Conservation (phyloP, 768 basidiomycete species). For the Leccinum imitatum region DNA sequence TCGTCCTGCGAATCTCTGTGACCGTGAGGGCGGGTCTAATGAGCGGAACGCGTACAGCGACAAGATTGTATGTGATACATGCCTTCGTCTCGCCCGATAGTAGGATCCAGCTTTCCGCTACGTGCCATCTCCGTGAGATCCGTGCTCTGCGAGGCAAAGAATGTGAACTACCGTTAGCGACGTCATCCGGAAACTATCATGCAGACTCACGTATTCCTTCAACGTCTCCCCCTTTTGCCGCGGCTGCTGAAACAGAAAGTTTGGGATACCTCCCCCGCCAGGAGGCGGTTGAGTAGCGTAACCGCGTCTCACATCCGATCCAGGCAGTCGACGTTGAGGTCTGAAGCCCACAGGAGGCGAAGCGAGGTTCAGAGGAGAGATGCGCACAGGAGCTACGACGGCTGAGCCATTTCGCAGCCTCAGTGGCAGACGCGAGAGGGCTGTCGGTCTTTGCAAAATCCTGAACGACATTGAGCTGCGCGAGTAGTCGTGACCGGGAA, state of each 20-base stretch:
- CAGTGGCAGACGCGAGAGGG: constrained; percentile 17
- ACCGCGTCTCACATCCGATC: constrained; percentile 21
- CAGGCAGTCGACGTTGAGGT: neutral
- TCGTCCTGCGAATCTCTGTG: constrained; percentile 81
- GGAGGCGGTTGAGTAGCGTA: constrained; percentile 52
- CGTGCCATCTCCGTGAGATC: constrained; percentile 84
- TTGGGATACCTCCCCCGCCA: constrained; percentile 48
- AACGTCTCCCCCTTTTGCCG: constrained; percentile 81
- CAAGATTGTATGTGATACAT: neutral
- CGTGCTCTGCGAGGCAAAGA: constrained; percentile 50
- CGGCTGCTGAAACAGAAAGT: constrained; percentile 55
- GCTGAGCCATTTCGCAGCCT: constrained; percentile 19
- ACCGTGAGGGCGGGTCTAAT: neutral
- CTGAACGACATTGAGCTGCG: constrained; percentile 5
- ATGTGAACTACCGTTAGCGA: neutral
- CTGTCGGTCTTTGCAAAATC: constrained; percentile 3
- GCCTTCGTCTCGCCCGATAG: constrained; percentile 88
- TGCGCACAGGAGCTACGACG: constrained; percentile 10
- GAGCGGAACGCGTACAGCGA: neutral
- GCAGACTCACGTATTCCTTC: constrained; percentile 69
- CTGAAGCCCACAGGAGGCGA: neutral
- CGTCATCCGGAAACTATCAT: constrained; percentile 7
- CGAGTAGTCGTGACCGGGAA: no score
- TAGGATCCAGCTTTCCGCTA: constrained; percentile 85
- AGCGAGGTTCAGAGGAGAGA: neutral